Conservation (phyloP, 257 asterid species). For the Scutellaria galericulata region DNA sequence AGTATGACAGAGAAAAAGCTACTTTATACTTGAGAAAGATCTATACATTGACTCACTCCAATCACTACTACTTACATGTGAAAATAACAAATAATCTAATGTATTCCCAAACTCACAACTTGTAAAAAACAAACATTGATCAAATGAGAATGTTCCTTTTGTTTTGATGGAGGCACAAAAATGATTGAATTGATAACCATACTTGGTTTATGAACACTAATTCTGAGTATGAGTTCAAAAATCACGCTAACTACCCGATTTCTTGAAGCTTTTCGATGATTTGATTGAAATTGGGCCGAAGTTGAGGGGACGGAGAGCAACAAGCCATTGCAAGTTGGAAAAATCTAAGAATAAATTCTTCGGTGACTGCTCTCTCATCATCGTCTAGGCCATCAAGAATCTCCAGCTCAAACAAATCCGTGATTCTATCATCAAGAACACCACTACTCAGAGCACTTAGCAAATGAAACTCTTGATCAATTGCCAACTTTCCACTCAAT, state of each 20-base stretch:
- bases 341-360: conserved; percentile 54
- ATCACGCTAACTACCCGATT: conserved; percentile 43
- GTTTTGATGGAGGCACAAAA: too few species aligned
- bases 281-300: conserved; percentile 61
- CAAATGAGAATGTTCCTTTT: too few species aligned
- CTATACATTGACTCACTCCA: too few species aligned
- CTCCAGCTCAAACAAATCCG: conserved; percentile 59
- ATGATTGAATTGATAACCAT: too few species aligned
- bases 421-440: conserved; percentile 57
- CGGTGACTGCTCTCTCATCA: conserved; percentile 44
- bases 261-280: conserved; percentile 69
- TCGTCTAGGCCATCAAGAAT: conserved; percentile 53
- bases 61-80: too few species aligned
- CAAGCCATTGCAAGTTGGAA: conserved; percentile 81
- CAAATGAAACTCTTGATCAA: conserved; percentile 61
- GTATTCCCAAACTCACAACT: too few species aligned
- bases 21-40: too few species aligned
- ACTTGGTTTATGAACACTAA: too few species aligned
- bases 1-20: too few species aligned
- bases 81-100: too few species aligned
- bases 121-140: too few species aligned
- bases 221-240: neutral
- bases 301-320: conserved; percentile 73
- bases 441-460: conserved; percentile 47
- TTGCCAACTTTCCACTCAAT: conserved; percentile 62